Evolutionary conservation across 2,329 filamentous ascomycete genomes (phyloP), one percentile per base, ranked within the genome.

Genomic region (Penicillium sp.): DNA sequence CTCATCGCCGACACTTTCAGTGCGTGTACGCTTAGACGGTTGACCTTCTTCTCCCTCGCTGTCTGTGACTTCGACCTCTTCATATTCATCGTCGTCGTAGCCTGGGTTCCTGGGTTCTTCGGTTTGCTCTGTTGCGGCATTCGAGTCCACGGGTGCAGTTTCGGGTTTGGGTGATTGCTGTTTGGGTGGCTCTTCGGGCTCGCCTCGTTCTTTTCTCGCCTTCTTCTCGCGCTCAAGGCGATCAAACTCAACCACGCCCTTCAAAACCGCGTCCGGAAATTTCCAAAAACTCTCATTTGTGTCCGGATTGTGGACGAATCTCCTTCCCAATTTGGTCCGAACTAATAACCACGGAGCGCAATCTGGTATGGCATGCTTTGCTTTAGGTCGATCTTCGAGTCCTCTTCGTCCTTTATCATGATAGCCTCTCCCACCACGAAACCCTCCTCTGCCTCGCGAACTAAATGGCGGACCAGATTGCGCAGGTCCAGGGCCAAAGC

Each of bases 251-350:
- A 83, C 70, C 1, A 87, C 83, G 0, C 85, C 91, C 56, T 88
- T 86, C 81, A 92, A 87, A 34, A 99, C 81, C 70, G 94, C 88
- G 51, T 90, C 85, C 0, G 94, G 94, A 65, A 97, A 94, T 66
- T 91, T 91, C 94, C 95, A 99, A 72, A 92, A 92, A 72, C 92
- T 97, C 62, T 92, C 83, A 36, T 93, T 89, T 61, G 93, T 96
- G 50, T 83, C 82, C 0, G 87, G 84, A 63, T 99, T 96, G 77
- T 96, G 90, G 2, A 92, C 92, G 68, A 99, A 99, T 48, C 92
- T 84, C 53, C 94, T 82, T 21, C 90, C 90, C 58, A 93, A 86
- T 69, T 91, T 97, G 1, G 94, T 99, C 69, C 88, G 90, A n/a
- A 99, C 90, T 3, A 99, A 78, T 0, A 96, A 75, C 94, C 94